These are phyloP conservation scores for Dendrobium officinale DNA, from an alignment of 106 monocot species.

Conservation along the genomic window DNA sequence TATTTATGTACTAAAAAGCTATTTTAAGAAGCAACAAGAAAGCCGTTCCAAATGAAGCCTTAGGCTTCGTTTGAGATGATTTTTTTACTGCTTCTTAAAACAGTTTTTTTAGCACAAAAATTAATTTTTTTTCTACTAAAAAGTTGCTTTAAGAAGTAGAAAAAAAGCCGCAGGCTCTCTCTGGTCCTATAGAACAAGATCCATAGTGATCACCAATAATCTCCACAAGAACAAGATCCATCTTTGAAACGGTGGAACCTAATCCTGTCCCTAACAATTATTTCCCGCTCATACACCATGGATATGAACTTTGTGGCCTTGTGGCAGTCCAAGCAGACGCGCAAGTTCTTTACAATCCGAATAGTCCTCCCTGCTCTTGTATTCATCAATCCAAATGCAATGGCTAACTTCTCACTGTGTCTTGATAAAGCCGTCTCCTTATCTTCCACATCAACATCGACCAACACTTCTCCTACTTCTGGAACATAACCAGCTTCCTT, in stretches of 20 bases:
- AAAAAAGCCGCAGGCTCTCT: too few relatives aligned
- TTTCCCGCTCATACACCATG: constrained; percentile 22
- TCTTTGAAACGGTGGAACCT: constrained; percentile 31
- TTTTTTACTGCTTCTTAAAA: too few relatives aligned
- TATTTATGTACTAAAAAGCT: too few relatives aligned
- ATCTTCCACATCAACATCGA: constrained; percentile 34
- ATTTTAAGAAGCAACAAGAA: too few relatives aligned
- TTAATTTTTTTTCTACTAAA: too few relatives aligned
- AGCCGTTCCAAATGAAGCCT: too few relatives aligned
- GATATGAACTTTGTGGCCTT: constrained; percentile 30
- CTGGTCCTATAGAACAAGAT: too few relatives aligned
- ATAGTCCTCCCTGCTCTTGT: constrained; percentile 18
- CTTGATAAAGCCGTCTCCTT: constrained; percentile 27
- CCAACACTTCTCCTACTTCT: constrained; percentile 20
- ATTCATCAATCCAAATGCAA: constrained; percentile 30
- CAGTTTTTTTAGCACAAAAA: too few relatives aligned
- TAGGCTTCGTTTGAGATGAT: too few relatives aligned
- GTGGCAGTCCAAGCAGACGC: constrained; percentile 27
- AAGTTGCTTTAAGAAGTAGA: too few relatives aligned
- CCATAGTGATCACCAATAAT: constrained; percentile 20
- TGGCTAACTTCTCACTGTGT: constrained; percentile 32
- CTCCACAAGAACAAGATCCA: constrained; percentile 27
- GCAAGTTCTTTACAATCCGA: constrained; percentile 27
- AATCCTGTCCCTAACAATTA: constrained; percentile 29
- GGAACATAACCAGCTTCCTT: constrained; percentile 22